Evolutionary conservation across 73 alveolate species (phyloP).

Genomic region (Paramecium biaurelia): DNA sequence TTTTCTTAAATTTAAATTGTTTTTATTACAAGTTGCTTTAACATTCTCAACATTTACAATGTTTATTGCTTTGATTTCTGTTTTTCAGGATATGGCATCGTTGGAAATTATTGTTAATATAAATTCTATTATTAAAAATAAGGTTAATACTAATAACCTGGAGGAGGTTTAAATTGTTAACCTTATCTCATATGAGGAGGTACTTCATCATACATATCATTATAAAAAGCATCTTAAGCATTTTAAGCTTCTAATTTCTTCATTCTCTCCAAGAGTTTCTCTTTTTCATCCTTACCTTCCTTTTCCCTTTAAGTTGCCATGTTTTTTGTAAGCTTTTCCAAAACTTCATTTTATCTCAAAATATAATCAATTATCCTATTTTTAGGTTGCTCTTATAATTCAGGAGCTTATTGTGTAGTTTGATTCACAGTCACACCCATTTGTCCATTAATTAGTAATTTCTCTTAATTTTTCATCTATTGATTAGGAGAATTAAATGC

Average conservation of each 20-base stretch:
- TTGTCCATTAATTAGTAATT: slow-evolving; percentile 2
- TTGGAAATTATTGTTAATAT: background rate
- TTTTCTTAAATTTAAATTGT: background rate
- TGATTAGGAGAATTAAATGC: background rate
- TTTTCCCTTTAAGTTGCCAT: background rate
- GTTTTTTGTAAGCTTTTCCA: slow-evolving; percentile 7
- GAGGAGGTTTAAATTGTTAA: background rate
- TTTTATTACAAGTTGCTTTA: background rate
- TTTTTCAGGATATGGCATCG: background rate
- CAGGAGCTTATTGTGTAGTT: background rate
- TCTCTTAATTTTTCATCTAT: background rate
- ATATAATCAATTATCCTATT: background rate
- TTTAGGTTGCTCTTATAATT: background rate
- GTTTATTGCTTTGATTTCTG: background rate
- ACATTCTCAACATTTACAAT: background rate
- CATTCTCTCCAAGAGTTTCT: background rate
- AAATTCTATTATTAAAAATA: background rate
- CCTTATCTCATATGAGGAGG: slow-evolving; percentile 7
- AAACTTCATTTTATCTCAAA: background rate
- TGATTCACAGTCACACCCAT: slow-evolving; percentile 28
- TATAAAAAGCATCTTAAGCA: slow-evolving; percentile 22
- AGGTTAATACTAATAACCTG: background rate
- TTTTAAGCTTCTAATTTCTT: background rate
- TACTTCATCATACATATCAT: slow-evolving; percentile 30
- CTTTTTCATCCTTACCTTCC: background rate